Evolutionary conservation across 257 asterid genomes (phyloP), one percentile per base, ranked within the genome.

Genomic region (Thymus quinquecostatus): DNA sequence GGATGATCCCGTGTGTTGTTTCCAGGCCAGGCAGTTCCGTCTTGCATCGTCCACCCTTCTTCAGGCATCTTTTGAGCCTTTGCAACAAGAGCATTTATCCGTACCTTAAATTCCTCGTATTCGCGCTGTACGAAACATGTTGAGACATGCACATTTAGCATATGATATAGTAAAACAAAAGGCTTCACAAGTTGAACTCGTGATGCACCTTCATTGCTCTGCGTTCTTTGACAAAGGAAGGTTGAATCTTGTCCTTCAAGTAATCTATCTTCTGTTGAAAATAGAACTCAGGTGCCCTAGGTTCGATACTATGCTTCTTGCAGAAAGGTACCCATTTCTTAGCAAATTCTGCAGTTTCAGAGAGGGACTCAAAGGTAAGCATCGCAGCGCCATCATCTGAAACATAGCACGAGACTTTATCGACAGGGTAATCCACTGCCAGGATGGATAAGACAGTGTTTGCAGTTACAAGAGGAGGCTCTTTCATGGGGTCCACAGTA

Each of bases 11-110:
- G 69, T 47, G 89, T 73, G 78, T 85, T 87, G 78, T 88, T 88
- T 77, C 92, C 96, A 30, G 96, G 96, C 96, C 96, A 88, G 61
- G 92, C 41, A 62, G 92, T 88, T 76, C 96, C 96, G 56, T 88
- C 96, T 85, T 83, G 88, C 96, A 88, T 88, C 44, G 90, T 86
- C 96, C 96, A 88, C 68, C 96, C 96, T 77, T 88, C 95, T 82
- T 88, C 95, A 43, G 95, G 95, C 88, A 88, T 88, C 80, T 88
- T 88, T 74, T 84, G 91, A 48, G 95, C 95, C 78, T 88, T 88
- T 36, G 91, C 89, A 60, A 86, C 95, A 32, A 88, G 89, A 28
- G 89, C 91, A 78, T 88, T 88, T 28, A 88, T 86, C 12, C 89
- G 84, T 48, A 88, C 87, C 78, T 88, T 88, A 67, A 88, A 88